These are phyloP conservation scores for Boletus insuetus DNA, from an alignment of 768 basidiomycete species.

Conservation along the genomic window DNA sequence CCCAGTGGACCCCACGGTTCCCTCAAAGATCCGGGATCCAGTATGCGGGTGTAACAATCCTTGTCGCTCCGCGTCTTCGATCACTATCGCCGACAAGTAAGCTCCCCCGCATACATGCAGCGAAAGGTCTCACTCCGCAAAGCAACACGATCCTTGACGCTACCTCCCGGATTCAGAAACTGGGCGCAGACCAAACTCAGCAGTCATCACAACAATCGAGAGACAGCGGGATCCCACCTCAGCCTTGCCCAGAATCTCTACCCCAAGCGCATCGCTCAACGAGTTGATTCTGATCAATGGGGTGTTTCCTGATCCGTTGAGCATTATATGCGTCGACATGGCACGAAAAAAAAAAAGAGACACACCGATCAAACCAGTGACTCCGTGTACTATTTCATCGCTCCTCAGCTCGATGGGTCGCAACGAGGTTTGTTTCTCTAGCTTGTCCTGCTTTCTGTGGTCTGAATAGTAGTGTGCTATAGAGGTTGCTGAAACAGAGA, in stretches of 20 bases:
- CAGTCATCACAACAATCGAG: neutral
- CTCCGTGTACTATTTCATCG: constrained; percentile 77
- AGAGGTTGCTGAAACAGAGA: constrained; percentile 72
- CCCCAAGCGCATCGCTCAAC: constrained; percentile 84
- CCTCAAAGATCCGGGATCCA: constrained; percentile 93
- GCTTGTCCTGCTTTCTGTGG: constrained; percentile 43
- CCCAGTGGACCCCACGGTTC: constrained; percentile 94
- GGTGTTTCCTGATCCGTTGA: constrained; percentile 70
- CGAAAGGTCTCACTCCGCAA: constrained; percentile 62
- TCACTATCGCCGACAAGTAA: constrained; percentile 54
- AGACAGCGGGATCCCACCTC: constrained; percentile 53
- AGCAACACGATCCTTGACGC: constrained; percentile 97
- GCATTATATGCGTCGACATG: neutral
- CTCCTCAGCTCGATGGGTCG: constrained; percentile 70
- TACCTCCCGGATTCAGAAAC: constrained; percentile 97
- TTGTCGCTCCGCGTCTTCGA: constrained; percentile 85
- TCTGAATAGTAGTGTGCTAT: constrained; percentile 51
- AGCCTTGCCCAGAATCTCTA: constrained; percentile 94
- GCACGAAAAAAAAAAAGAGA: neutral
- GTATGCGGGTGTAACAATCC: constrained; percentile 84
- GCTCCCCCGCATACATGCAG: neutral
- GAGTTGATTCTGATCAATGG: constrained; percentile 91
- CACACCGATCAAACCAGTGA: constrained; percentile 83
- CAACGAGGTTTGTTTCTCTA: constrained; percentile 31
- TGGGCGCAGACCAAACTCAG: constrained; percentile 50